Base-by-base conservation (phyloP, 208 protist species). In the Wallacemonas sp. region DNA sequence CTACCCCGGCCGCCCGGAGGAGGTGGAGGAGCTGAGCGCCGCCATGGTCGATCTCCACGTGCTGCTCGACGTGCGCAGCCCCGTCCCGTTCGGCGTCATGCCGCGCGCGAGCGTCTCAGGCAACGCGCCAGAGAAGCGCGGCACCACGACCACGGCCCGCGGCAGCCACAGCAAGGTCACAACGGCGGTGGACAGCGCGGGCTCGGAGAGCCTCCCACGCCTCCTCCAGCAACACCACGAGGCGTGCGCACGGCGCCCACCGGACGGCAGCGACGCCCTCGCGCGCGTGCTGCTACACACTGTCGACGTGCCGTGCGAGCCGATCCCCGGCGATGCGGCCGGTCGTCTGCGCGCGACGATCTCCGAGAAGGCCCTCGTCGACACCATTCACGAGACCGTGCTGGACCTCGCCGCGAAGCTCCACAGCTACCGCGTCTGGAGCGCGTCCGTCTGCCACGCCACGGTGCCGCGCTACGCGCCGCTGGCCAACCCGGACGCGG, bases 401-500 rank as follows among this genome's bases (percentile, higher is more conserved):
- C 41, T 74, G 2, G 63, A 70, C 22, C 20, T 85, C 11, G 67
- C 78, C 38, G 50, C 62, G 20, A 63, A 59, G 32, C 72, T 55
- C 36, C 44, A 67, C 46, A 71, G 69, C 26, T 89, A 74, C 65
- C 54, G 76, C 18, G 31, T 61, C 33, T 82, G 74, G 73, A 70
- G 39, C 14, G 29, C 31, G 14, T n/a, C 18, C 0, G 70, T 72
- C 0, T 31, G 14, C 1, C 67, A 70, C 10, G 67, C 85, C 22
- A 39, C 44, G 16, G 82, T 89, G 16, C 82, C 82, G 25, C 44
- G 62, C 1, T 89, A 85, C 72, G 65, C 57, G 2, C 61, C 70
- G 0, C 72, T 82, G 8, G 50, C 63, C 28, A 72, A 84, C 42
- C 55, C 68, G 0, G 74, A 84, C 31, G 72, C 70, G 3, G 31